phyloP scores from a whole-genome alignment of 2,329 filamentous ascomycete genomes.

The Magnaporthiopsis rhizophila region DNA sequence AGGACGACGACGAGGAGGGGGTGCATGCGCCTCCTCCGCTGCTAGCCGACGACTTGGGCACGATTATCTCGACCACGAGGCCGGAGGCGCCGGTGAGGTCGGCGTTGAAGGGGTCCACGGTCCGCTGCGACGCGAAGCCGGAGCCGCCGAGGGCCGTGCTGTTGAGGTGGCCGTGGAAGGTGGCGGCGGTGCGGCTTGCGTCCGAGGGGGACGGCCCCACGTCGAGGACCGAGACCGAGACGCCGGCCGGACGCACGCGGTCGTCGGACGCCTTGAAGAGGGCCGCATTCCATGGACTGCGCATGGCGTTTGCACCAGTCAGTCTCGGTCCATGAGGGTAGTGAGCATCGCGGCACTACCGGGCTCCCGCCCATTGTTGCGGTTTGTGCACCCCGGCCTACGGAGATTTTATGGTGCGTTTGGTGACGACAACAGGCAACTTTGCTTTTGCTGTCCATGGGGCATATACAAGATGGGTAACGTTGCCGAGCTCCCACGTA shows the following conservation, averaged over 20 bases:
- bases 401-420: too few relatives aligned
- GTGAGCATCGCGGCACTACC: background rate
- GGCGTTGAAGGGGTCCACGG: slow-evolving; percentile 25
- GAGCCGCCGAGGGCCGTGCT: slow-evolving; percentile 69
- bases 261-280: slow-evolving; percentile 65
- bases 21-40: slow-evolving; percentile 45
- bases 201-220: slow-evolving; percentile 15
- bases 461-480: background rate
- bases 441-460: background rate
- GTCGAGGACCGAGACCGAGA: slow-evolving; percentile 47
- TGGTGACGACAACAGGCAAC: background rate
- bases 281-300: slow-evolving; percentile 5
- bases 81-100: slow-evolving; percentile 29
- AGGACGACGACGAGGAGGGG: too few relatives aligned
- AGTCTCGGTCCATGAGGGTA: background rate
- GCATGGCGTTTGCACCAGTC: background rate
- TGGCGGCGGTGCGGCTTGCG: slow-evolving; percentile 28
- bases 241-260: slow-evolving; percentile 61
- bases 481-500: background rate
- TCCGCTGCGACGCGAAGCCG: slow-evolving; percentile 74
- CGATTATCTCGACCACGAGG: slow-evolving; percentile 35
- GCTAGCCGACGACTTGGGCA: slow-evolving; percentile 42
- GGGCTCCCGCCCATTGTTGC: too few relatives aligned
- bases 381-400: background rate
- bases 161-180: slow-evolving; percentile 59